Evolutionary conservation across 306 rosid genomes (phyloP), one percentile per base, ranked within the genome.

Genomic region (Ormosia emarginata): DNA sequence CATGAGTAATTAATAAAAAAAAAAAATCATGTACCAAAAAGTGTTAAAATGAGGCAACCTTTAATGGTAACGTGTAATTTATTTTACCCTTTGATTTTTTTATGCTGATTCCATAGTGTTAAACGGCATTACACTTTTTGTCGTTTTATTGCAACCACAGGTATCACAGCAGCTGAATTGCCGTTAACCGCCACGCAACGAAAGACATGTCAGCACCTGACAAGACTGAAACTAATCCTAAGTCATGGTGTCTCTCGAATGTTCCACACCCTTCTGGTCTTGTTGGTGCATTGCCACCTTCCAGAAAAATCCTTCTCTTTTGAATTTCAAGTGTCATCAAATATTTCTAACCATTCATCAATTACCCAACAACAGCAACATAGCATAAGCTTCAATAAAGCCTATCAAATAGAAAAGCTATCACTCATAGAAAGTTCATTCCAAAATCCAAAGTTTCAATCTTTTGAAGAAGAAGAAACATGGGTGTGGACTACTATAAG

Each of bases 401-500:
- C 4, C 13, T 50, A 34, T 15, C 41, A 4, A 32, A 40, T 12
- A 49, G 37, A 34, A 17, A 37, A 10, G 29, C 14, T 11, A 43
- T 43, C 11, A 43, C 8, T 46, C 24, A 24, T 24, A 24, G 24
- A 24, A 24, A 24, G 24, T 24, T 24, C 24, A 24, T 24, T 24
- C 24, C 24, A 24, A 24, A 10, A 2, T 52, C 24, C 15, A 30
- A 34, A 76, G 6, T 62, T 46, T 15, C 18, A 2, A 39, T 17
- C 10, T 86, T 40, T 15, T 18, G 44, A 37, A 15, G 43, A 33
- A 78, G 11, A 79, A 14, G 18, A 67, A 69, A 70, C 4, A 90
- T 90, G 93, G 93, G 91, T 40, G 90, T 85, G 29, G 93, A 87
- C 74, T 90, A 90, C 64, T 90, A 87, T 41, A 87, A 90, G 88